phyloP scores from a whole-genome alignment of 2,329 filamentous ascomycete species.

The Monosporascus sp. region DNA sequence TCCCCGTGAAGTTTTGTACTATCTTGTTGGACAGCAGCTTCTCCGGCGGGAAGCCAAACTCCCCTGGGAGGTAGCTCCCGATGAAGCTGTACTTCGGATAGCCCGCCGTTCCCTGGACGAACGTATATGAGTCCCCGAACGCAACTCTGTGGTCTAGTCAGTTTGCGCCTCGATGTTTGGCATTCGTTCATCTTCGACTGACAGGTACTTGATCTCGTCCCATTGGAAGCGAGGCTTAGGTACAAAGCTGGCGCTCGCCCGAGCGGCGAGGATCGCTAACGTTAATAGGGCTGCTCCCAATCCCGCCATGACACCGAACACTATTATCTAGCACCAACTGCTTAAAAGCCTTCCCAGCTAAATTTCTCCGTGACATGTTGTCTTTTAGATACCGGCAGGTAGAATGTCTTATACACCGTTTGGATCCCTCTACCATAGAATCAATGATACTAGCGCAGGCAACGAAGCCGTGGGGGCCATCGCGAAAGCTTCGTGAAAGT shows the following conservation, averaged over 20 bases:
- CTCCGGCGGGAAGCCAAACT: slow-evolving; percentile 38
- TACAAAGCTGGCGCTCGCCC: neutral
- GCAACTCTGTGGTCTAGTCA: slow-evolving; percentile 29
- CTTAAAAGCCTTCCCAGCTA: too few relatives aligned
- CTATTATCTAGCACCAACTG: neutral
- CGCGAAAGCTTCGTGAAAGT: neutral
- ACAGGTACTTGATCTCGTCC: slow-evolving; percentile 19
- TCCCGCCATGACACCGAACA: neutral
- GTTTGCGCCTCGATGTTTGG: neutral
- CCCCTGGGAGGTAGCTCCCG: slow-evolving; percentile 37
- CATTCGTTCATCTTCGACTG: slow-evolving; percentile 1
- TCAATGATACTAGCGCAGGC: too few relatives aligned
- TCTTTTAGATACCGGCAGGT: too few relatives aligned
- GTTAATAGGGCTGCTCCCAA: neutral
- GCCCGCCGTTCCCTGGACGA: slow-evolving; percentile 47
- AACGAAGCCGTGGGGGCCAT: too few relatives aligned
- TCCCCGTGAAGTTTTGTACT: slow-evolving; percentile 46
- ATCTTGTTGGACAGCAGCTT: slow-evolving; percentile 43
- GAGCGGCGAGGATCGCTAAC: neutral
- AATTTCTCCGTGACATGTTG: too few relatives aligned
- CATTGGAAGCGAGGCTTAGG: slow-evolving; percentile 12
- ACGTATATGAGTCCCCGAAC: slow-evolving; percentile 49
- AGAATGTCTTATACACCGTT: neutral
- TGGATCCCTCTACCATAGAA: too few relatives aligned
- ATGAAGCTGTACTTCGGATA: slow-evolving; percentile 49